Evolutionary conservation across 306 rosid genomes (phyloP).

Genomic region (Acacia acuminata): DNA sequence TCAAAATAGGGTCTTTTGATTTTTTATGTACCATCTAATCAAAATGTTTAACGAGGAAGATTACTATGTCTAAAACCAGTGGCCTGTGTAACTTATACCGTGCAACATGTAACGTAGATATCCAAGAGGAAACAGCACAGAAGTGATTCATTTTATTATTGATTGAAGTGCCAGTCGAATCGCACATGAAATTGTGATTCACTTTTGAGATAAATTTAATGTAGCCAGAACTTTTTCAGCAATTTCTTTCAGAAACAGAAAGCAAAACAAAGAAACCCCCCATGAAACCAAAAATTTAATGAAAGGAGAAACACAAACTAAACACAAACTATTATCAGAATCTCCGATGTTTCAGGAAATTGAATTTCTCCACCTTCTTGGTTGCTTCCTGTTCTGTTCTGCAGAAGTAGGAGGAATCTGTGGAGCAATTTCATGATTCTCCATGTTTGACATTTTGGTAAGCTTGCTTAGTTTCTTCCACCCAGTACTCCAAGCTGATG

Average conservation of each 20-base stretch:
- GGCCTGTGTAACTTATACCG: not conserved
- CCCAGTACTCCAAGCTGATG: slow-evolving; percentile 92
- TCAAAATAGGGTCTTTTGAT: not conserved
- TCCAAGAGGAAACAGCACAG: not conserved
- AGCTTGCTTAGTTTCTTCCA: slow-evolving; percentile 96
- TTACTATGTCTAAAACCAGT: not conserved
- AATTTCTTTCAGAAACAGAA: slow-evolving; percentile 14
- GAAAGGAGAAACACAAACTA: not conserved
- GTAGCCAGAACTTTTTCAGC: slow-evolving; percentile 17
- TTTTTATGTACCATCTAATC: not conserved
- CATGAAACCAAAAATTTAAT: not conserved
- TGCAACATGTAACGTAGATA: not conserved
- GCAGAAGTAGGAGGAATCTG: slow-evolving; percentile 40
- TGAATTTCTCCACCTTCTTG: slow-evolving; percentile 96
- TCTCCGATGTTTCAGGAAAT: slow-evolving; percentile 52
- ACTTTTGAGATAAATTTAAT: slow-evolving; percentile 37
- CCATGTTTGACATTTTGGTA: slow-evolving; percentile 55
- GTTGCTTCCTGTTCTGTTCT: slow-evolving; percentile 64
- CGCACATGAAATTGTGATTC: slow-evolving; percentile 30
- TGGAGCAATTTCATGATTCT: slow-evolving; percentile 53
- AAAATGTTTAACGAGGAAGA: not conserved
- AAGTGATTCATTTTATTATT: not conserved
- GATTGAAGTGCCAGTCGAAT: slow-evolving; percentile 28
- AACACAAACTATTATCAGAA: slow-evolving; percentile 14
- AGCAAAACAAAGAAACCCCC: slow-evolving; percentile 9